Conservation (phyloP, 169 alveolate genomes). For the Toxoplasma gondii region DNA sequence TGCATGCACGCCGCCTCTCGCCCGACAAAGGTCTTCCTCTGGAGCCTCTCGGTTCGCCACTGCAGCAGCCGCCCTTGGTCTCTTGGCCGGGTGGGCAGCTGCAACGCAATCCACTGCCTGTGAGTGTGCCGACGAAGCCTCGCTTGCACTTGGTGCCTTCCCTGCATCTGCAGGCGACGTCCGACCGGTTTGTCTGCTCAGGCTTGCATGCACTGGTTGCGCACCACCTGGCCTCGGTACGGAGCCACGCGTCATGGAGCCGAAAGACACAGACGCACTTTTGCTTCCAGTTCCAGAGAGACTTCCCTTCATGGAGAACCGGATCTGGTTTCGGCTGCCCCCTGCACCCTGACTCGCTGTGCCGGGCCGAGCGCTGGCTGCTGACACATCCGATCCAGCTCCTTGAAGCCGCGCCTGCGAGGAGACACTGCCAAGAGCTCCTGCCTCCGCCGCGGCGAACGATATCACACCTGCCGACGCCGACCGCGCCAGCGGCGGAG, state of each 20-base stretch:
- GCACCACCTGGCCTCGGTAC: not conserved
- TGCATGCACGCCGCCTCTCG: not conserved
- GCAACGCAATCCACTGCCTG: not conserved
- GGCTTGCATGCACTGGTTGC: not conserved
- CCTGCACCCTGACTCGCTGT: not conserved
- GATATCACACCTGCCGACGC: not conserved
- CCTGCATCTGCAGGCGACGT: not conserved
- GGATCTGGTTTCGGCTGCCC: slow-evolving; percentile 12
- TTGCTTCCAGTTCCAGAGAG: not conserved
- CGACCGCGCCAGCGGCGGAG: not conserved
- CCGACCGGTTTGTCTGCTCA: not conserved
- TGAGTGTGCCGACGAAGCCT: not conserved
- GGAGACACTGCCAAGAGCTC: not conserved
- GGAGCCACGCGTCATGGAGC: not conserved
- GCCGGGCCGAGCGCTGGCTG: too few species aligned
- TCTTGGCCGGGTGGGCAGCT: not conserved
- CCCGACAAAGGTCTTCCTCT: too few species aligned
- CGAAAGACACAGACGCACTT: not conserved
- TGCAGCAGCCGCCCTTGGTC: not conserved
- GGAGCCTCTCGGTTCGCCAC: not conserved
- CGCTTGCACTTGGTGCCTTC: not conserved
- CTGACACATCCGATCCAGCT: too few species aligned
- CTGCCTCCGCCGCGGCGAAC: not conserved
- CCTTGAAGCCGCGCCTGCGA: not conserved
- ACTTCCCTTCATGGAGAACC: slow-evolving; percentile 3